A percentile compares a stretch with the other conserved stretches of the same genome.
phyloP scores from a whole-genome alignment of 176 grass and related monocot genomes.

The Triticum timopheevii region DNA sequence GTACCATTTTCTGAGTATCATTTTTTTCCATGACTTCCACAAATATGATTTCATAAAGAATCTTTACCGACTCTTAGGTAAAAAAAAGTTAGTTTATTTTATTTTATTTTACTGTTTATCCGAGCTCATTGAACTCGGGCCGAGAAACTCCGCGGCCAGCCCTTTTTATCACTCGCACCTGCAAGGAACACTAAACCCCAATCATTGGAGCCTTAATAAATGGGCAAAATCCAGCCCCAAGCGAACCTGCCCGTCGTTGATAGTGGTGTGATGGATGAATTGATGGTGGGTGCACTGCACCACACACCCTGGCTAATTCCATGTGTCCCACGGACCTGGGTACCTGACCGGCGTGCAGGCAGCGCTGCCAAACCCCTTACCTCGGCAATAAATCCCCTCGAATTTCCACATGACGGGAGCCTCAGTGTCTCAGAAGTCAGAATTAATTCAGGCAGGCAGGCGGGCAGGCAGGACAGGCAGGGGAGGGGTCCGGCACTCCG shows the following conservation, averaged over 20 bases:
- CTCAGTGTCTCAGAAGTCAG: conserved; percentile 7
- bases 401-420: conserved; percentile 30
- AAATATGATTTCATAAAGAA: no score
- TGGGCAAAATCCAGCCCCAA: conserved; percentile 3
- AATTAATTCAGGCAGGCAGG: conserved; percentile 5
- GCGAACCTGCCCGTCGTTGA: neutral
- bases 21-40: no score
- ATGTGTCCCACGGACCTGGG: neutral
- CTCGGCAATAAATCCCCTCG: conserved; percentile 30
- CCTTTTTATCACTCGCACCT: neutral
- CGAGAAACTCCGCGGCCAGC: no score
- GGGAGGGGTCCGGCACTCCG: neutral
- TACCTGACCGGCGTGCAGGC: neutral
- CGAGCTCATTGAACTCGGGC: no score
- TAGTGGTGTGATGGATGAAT: neutral
- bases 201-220: conserved; percentile 15
- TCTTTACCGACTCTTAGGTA: no score
- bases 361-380: conserved; percentile 2
- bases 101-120: no score
- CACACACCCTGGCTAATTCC: conserved; percentile 9
- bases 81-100: no score
- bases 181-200: neutral
- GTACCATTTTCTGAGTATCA: no score
- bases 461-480: neutral
- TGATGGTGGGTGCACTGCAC: neutral